Evolutionary conservation across 78 protist genomes (phyloP).

Genomic region (Dictyostelium firmibasis): DNA sequence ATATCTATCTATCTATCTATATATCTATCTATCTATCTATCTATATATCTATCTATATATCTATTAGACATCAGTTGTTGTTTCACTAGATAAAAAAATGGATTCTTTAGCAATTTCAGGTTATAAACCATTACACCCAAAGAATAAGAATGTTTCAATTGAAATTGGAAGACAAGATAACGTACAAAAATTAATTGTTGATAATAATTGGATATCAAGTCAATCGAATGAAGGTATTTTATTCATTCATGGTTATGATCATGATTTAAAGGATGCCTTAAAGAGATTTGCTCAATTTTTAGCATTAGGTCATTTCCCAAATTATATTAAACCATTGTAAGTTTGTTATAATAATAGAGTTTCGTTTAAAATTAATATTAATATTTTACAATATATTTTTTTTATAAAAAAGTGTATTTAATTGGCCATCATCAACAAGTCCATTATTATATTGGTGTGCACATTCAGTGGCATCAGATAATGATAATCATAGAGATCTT

Average conservation of each 20-base stretch:
- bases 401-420: constrained; percentile 34
- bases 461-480: constrained; percentile 59
- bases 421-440: constrained; percentile 80
- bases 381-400: background rate
- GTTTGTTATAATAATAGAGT: background rate
- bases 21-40: background rate
- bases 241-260: constrained; percentile 85
- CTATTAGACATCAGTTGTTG: constrained; percentile 43
- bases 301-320: constrained; percentile 83
- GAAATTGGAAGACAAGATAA: background rate
- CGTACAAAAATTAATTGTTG: constrained; percentile 15
- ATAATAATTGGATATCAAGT: constrained; percentile 66
- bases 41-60: background rate
- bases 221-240: constrained; percentile 70
- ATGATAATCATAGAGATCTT: constrained; percentile 57
- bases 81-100: constrained; percentile 62
- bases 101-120: constrained; percentile 70
- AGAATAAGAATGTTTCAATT: constrained; percentile 35
- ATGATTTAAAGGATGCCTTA: constrained; percentile 56
- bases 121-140: constrained; percentile 39
- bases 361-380: background rate
- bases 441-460: constrained; percentile 73
- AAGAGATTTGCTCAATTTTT: constrained; percentile 81
- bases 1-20: too few species aligned
- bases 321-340: constrained; percentile 64